A percentile compares a stretch with the other conserved stretches of the same genome.
These are phyloP conservation scores for Lentinula aciculospora DNA, from an alignment of 768 basidiomycete genomes.

Conservation along the genomic window DNA sequence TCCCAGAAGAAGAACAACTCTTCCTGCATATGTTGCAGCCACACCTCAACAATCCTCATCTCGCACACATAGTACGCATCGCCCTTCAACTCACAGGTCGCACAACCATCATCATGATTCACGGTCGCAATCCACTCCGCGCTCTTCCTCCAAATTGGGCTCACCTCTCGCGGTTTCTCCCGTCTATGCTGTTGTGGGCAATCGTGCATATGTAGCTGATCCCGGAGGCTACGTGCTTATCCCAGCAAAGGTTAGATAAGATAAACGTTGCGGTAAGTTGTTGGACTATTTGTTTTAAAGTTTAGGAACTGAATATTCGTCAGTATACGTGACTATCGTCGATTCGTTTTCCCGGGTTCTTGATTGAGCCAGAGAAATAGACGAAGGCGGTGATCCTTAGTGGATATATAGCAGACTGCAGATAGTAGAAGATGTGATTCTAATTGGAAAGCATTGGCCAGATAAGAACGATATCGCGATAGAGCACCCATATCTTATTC, in stretches of 20 bases:
- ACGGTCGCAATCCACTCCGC: conserved; percentile 2
- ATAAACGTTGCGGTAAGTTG: not conserved
- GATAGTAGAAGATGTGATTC: no score
- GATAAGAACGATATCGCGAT: no score
- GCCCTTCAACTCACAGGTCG: not conserved
- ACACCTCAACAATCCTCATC: not conserved
- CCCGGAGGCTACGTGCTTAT: not conserved
- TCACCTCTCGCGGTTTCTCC: not conserved
- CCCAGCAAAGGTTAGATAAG: not conserved
- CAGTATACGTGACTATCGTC: not conserved
- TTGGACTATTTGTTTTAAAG: not conserved
- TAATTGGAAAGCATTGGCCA: no score
- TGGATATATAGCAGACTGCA: no score
- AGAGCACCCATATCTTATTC: no score
- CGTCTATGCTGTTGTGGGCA: not conserved
- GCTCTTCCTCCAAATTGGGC: not conserved
- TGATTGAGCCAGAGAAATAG: no score
- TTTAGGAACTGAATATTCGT: not conserved
- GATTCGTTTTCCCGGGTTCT: no score
- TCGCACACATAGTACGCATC: not conserved
- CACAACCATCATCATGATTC: not conserved
- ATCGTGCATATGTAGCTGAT: not conserved
- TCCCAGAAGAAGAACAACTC: not conserved
- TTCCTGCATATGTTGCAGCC: not conserved
- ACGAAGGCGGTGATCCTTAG: no score